Percentiles rank a stretch among this genome's conserved stretches.
Evolutionary conservation across 2,329 filamentous ascomycete species (phyloP).

Genomic region (Keithomyces neogunnii): DNA sequence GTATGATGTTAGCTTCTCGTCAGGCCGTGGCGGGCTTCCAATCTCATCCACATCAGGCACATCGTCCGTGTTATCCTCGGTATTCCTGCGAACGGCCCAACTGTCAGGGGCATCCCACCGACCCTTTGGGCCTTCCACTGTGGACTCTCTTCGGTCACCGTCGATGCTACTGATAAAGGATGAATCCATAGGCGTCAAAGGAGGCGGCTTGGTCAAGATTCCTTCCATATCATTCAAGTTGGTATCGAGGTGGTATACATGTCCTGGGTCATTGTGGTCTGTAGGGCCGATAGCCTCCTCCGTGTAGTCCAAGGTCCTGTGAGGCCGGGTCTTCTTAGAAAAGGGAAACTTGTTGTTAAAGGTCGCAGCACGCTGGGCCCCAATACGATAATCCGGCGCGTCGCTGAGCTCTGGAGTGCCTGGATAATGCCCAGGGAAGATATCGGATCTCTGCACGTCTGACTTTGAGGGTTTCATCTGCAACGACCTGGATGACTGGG

Average conservation of each 20-base stretch:
- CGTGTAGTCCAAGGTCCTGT: conserved; percentile 39
- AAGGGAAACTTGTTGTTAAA: conserved; percentile 59
- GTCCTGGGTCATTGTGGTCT: conserved; percentile 49
- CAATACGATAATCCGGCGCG: conserved; percentile 19
- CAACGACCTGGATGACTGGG: conserved; percentile 45
- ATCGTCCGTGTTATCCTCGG: conserved; percentile 54
- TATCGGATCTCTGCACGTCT: conserved; percentile 33
- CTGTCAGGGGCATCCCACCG: conserved; percentile 93
- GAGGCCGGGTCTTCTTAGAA: conserved; percentile 43
- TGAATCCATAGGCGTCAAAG: conserved; percentile 62
- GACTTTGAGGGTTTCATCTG: conserved; percentile 39
- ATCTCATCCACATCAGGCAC: conserved; percentile 58
- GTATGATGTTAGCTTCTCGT: conserved; percentile 69
- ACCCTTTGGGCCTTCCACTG: conserved; percentile 35
- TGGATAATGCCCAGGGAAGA: conserved; percentile 23
- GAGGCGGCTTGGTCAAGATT: conserved; percentile 65
- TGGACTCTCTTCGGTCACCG: conserved; percentile 29
- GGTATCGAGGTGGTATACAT: conserved; percentile 73
- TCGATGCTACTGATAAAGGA: conserved; percentile 38
- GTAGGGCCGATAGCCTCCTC: conserved; percentile 54
- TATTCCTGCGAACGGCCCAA: conserved; percentile 78
- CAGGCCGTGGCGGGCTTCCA: conserved; percentile 56
- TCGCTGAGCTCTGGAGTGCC: conserved; percentile 20
- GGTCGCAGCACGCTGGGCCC: conserved; percentile 33
- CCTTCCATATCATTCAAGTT: conserved; percentile 87